phyloP scores from a whole-genome alignment of 768 basidiomycete genomes.

The Naematelia encephala region DNA sequence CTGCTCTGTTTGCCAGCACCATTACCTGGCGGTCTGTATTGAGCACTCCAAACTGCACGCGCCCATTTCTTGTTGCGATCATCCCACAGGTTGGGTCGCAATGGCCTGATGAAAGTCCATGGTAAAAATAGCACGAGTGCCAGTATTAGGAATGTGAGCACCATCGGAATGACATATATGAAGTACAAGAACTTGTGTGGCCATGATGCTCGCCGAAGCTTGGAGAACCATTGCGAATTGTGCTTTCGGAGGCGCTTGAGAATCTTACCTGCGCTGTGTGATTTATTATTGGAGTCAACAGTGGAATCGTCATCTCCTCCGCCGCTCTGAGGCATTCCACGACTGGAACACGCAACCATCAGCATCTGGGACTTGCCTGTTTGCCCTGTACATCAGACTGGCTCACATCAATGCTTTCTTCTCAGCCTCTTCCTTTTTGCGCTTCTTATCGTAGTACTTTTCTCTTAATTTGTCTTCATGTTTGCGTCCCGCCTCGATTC shows the following conservation, averaged over 20 bases:
- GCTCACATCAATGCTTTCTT: not conserved
- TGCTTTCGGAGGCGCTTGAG: not conserved
- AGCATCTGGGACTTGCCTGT: too few species aligned
- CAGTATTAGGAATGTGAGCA: not conserved
- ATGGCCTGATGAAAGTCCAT: conserved; percentile 6
- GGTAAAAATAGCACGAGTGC: conserved; percentile 3
- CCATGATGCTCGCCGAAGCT: not conserved
- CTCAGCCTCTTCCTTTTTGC: not conserved
- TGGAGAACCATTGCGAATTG: not conserved
- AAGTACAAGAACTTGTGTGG: conserved; percentile 8
- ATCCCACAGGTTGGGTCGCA: conserved; percentile 7
- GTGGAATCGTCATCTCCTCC: not conserved
- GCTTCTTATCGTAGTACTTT: not conserved
- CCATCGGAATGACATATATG: conserved; percentile 15
- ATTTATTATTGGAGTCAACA: not conserved
- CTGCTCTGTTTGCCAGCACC: not conserved
- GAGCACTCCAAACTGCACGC: not conserved
- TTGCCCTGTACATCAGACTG: not conserved
- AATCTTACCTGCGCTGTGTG: not conserved
- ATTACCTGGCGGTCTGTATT: not conserved
- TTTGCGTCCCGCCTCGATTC: not conserved
- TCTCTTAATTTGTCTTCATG: not conserved
- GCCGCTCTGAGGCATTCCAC: too few species aligned
- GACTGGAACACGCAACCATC: too few species aligned
- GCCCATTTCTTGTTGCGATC: not conserved